phyloP scores from a whole-genome alignment of 352 stramenopile species.

The Pythium chondricola region DNA sequence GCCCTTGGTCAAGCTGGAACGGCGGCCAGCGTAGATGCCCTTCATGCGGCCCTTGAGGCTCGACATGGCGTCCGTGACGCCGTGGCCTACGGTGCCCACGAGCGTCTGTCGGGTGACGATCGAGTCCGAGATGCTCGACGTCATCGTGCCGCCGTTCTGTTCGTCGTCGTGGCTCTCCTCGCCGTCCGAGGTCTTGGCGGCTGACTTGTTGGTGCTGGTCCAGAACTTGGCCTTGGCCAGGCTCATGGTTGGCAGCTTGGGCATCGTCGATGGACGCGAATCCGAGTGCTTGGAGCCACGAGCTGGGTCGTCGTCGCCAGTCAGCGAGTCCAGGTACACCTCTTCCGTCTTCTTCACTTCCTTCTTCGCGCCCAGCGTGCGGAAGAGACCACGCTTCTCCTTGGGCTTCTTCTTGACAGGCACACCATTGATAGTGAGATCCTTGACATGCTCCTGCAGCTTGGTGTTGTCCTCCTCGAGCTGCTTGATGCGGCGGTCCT shows the following conservation, averaged over 20 bases:
- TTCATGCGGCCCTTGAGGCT: constrained; percentile 80
- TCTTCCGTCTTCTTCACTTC: constrained; percentile 46
- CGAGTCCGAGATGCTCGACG: constrained; percentile 33
- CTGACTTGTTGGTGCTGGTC: constrained; percentile 33
- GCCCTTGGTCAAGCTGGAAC: constrained; percentile 48
- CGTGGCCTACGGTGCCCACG: constrained; percentile 68
- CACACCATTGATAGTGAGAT: constrained; percentile 32
- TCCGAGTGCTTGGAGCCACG: constrained; percentile 43
- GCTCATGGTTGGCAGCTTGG: constrained; percentile 52
- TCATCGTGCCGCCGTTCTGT: constrained; percentile 29
- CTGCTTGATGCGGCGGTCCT: constrained; percentile 67
- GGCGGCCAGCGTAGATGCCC: constrained; percentile 59
- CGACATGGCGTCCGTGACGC: constrained; percentile 68
- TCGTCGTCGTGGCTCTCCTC: constrained; percentile 25
- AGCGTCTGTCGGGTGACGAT: constrained; percentile 64
- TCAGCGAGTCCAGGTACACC: constrained; percentile 74
- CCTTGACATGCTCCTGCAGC: constrained; percentile 53
- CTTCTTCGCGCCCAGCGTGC: constrained; percentile 81
- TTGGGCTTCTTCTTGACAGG: constrained; percentile 46
- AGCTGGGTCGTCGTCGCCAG: constrained; percentile 65
- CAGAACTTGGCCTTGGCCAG: constrained; percentile 74
- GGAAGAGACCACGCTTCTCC: constrained; percentile 75
- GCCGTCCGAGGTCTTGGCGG: constrained; percentile 43
- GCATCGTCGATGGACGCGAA: constrained; percentile 50
- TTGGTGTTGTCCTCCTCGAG: constrained; percentile 73